These are phyloP conservation scores for Colletotrichum sublineola DNA, from an alignment of 2,329 filamentous ascomycete species.

Conservation along the genomic window DNA sequence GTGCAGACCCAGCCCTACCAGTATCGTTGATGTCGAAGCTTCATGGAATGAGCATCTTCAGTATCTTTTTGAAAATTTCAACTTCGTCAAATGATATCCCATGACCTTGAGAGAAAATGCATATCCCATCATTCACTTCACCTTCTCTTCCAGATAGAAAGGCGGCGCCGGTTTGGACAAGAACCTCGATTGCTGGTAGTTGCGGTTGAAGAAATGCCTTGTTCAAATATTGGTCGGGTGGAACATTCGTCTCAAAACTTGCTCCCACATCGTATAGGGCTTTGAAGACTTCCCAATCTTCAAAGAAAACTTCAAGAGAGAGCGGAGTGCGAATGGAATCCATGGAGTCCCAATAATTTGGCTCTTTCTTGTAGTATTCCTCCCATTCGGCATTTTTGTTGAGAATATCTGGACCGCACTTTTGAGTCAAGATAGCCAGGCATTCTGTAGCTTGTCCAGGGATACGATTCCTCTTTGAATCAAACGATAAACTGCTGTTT, in stretches of 20 bases:
- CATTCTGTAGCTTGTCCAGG: neutral
- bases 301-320: neutral
- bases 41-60: neutral
- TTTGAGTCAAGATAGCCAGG: neutral
- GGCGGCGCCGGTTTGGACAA: neutral
- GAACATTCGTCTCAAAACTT: neutral
- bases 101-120: neutral
- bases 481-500: neutral
- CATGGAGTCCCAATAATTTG: too few relatives aligned
- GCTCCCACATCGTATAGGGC: neutral
- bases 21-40: neutral
- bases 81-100: neutral
- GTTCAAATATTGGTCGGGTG: neutral
- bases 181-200: neutral
- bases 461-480: neutral
- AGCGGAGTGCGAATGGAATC: neutral
- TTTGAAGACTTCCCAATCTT: neutral
- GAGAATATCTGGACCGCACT: neutral
- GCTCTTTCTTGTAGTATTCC: too few relatives aligned
- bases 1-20: neutral
- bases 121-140: neutral
- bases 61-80: neutral
- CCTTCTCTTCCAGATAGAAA: neutral
- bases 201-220: neutral
- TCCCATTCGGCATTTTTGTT: neutral